These are phyloP conservation scores for Pseudotsuga menziesii DNA, from an alignment of 75 land plant species.

Conservation along the genomic window DNA sequence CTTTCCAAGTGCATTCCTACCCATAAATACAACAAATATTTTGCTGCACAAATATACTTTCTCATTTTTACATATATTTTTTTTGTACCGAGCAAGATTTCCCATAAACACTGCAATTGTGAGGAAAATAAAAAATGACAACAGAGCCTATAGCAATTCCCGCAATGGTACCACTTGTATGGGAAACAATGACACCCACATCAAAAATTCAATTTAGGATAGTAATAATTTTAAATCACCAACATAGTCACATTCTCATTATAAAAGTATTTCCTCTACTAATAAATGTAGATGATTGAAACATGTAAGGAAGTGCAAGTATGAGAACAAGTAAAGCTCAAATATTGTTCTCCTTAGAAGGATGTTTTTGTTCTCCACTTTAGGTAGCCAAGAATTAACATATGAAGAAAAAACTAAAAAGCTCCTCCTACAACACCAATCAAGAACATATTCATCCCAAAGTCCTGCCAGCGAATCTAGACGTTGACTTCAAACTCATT, in stretches of 20 bases:
- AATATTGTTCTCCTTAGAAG: slow-evolving; percentile 48
- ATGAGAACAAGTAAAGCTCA: slow-evolving; percentile 54
- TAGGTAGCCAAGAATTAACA: slow-evolving; percentile 24
- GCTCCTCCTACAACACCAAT: slow-evolving; percentile 36
- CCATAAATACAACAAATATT: slow-evolving; percentile 17
- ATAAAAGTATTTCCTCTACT: slow-evolving; percentile 48
- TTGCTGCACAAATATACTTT: slow-evolving; percentile 11
- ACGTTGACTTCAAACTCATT: no score
- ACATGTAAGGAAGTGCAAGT: slow-evolving; percentile 43
- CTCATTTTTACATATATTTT: slow-evolving; percentile 16
- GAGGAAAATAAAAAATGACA: slow-evolving; percentile 52
- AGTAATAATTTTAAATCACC: not conserved
- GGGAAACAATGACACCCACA: not conserved
- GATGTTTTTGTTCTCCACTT: slow-evolving; percentile 49
- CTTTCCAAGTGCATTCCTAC: slow-evolving; percentile 33
- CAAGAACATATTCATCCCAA: slow-evolving; percentile 65
- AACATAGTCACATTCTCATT: not conserved
- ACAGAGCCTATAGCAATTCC: slow-evolving; percentile 54
- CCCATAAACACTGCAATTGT: slow-evolving; percentile 42
- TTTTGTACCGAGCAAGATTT: slow-evolving; percentile 49
- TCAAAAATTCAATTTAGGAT: not conserved
- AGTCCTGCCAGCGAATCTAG: no score
- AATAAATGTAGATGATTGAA: slow-evolving; percentile 55
- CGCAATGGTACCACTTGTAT: slow-evolving; percentile 49
- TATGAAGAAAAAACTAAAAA: slow-evolving; percentile 33